A percentile compares a stretch with the other conserved stretches of the same genome.
Evolutionary conservation across 345 rosid genomes (phyloP).

Genomic region (Geranium rotundifolium): DNA sequence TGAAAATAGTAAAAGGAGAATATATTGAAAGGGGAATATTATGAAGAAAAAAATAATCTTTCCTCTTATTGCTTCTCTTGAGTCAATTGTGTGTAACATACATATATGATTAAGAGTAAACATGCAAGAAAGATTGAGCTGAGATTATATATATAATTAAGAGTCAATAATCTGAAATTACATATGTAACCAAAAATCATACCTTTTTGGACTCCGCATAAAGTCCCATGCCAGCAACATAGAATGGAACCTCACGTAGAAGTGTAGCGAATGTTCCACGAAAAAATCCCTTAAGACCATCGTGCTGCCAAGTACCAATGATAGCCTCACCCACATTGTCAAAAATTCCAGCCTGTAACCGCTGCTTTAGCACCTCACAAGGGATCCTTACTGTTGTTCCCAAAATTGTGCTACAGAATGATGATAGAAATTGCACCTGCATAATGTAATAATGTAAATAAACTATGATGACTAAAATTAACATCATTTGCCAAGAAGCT

Average conservation of each 20-base stretch:
- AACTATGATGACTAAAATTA: background rate
- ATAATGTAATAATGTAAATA: background rate
- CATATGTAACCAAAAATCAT: background rate
- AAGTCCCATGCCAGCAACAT: slow-evolving; percentile 4
- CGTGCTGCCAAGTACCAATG: slow-evolving; percentile 84
- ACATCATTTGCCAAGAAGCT: background rate
- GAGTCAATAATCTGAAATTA: too few species aligned
- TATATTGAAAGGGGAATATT: too few species aligned
- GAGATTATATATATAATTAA: too few species aligned
- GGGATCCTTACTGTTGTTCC: slow-evolving; percentile 2
- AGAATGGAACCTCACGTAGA: slow-evolving; percentile 1
- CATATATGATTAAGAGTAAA: too few species aligned
- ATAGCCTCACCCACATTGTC: slow-evolving; percentile 90
- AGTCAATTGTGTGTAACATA: too few species aligned
- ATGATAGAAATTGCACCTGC: slow-evolving; percentile 4
- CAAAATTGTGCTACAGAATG: slow-evolving; percentile 2
- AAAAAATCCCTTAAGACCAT: slow-evolving; percentile 84
- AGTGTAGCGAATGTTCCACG: slow-evolving; percentile 65
- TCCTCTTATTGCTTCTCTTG: too few species aligned
- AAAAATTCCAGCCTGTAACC: slow-evolving; percentile 28
- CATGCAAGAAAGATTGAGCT: too few species aligned
- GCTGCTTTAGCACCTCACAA: slow-evolving; percentile 5
- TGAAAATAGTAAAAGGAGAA: too few species aligned
- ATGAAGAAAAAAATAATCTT: too few species aligned
- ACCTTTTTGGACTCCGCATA: slow-evolving; percentile 4